Evolutionary conservation across 352 stramenopile species (phyloP).

Genomic region (Phytopythium litorale): DNA sequence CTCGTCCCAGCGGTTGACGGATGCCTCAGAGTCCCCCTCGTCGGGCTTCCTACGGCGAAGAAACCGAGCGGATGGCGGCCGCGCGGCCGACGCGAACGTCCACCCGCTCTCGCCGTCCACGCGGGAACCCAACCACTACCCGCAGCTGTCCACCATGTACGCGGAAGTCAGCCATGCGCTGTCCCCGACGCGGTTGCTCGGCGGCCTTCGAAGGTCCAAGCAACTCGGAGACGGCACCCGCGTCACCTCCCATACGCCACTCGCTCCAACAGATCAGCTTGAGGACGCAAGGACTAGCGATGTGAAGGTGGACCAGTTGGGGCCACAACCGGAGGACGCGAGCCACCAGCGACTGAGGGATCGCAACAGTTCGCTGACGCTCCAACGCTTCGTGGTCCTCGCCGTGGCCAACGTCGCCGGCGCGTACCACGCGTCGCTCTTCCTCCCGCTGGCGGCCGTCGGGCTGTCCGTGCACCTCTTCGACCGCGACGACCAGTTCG

Average conservation of each 20-base stretch:
- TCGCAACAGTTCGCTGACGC: constrained; percentile 1
- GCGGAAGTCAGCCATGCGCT: constrained; percentile 1
- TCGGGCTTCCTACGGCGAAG: neutral
- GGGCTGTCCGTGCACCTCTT: constrained; percentile 34
- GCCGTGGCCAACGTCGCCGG: constrained; percentile 30
- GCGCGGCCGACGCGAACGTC: neutral
- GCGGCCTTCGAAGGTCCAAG: constrained; percentile 2
- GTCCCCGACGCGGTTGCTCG: neutral
- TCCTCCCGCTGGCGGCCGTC: constrained; percentile 50
- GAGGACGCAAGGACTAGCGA: neutral
- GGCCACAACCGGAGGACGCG: neutral
- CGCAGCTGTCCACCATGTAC: neutral
- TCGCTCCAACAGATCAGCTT: neutral
- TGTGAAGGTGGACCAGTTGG: neutral
- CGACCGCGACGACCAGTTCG: constrained; percentile 24
- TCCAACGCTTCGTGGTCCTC: constrained; percentile 26
- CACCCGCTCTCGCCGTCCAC: neutral
- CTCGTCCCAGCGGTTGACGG: neutral
- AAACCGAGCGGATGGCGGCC: neutral
- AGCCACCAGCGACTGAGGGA: neutral
- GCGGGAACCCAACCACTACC: neutral
- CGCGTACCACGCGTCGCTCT: constrained; percentile 33
- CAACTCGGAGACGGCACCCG: neutral
- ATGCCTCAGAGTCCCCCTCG: neutral
- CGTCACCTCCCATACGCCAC: neutral